Base-by-base conservation (phyloP, 208 protist species). In the Leishmania tropica region DNA sequence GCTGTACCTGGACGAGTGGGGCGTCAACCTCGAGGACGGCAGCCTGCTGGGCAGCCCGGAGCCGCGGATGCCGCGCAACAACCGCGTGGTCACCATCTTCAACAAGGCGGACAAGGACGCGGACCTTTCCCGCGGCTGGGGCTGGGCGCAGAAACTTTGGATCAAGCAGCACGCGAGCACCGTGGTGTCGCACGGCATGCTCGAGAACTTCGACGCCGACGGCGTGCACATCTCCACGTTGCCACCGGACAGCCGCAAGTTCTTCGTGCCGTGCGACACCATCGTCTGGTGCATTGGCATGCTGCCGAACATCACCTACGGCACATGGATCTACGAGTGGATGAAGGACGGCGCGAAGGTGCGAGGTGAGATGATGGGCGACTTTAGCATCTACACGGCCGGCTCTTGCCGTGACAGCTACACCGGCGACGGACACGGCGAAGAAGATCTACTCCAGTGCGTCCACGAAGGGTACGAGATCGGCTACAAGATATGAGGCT, bases 391-490 rank as follows among this genome's bases (percentile, higher is more conserved):
- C 60, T 97, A 97, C 88, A 87, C 80, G 19, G 89, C 86, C 1
- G 94, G 94, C 35, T 88, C 92, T 10, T 96, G 93, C 77, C 90
- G 94, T 51, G 94, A 97, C 76, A 91, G 86, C 75, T 90, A 89
- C 71, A 92, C 88, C 1, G 89, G 89, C 24, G 94, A 94, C 58
- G 93, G 92, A 3, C 93, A 94, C 72, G 94, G 94, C 10, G 94
- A 97, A 80, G 85, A 97, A 75, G 94, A 97, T 76, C n/a, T 97
- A 19, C 72, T 96, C 70, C 91, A 93, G 56, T 92, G 90, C 1
- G 89, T 97, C 31, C 93, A 96, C 13, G 93, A 97, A 68, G 94
- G 93, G 31, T 96, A 96, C 76, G 94, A 97, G 74, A 89, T 97
- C 79, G 93, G 93, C 8, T 88, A 86, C 75, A 97, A 97, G 76